Evolutionary conservation across 495 filamentous ascomycete species (phyloP), one percentile per base, ranked within the genome.

Genomic region (Viridothelium virens): DNA sequence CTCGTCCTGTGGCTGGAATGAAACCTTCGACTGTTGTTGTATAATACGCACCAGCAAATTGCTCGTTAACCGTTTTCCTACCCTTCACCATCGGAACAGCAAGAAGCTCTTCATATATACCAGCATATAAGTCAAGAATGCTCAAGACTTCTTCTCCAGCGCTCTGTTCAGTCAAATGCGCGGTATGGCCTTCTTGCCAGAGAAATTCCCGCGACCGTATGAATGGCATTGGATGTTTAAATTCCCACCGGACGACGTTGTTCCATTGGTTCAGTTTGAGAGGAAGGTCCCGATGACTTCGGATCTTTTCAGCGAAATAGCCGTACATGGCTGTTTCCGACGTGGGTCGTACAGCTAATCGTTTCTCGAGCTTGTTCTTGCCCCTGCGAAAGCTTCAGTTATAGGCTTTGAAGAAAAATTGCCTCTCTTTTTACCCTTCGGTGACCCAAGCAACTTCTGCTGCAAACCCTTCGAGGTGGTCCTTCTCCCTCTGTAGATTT

Each of bases 391-490:
- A 44, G 6, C 41, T 44, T 44, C 14, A 44, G 41, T 44, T 44
- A 14, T 14, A 44, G 6, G 41, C 14, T 44, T 89, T 67, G 61
- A 25, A 66, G 61, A n/a, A 39, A 18, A 7, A 7, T 0, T 44
- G 33, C n/a, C 5, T 6, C 41, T 48, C 18, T 38, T 61, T 63
- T 79, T 83, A 92, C 87, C 91, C 92, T 77, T 94, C 91, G 38
- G 95, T 97, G 47, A 99, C 95, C 94, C 94, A 97, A 63, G 95
- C 95, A 68, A 99, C 88, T 78, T 99, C 94, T 62, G 94, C 91
- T 65, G 92, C 93, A 76, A 97, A 97, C 36, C 95, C 95, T 77
- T 98, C 92, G 65, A 98, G 88, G 74, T 98, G 95, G 67, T 91
- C 90, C 83, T 97, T 97, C 80, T 97, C 95, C 70, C 88, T 85